A percentile compares a stretch with the other conserved stretches of the same genome.
These are phyloP conservation scores for Sporothrix brunneoviolacea DNA, from an alignment of 2,329 filamentous ascomycete species.

Conservation along the genomic window DNA sequence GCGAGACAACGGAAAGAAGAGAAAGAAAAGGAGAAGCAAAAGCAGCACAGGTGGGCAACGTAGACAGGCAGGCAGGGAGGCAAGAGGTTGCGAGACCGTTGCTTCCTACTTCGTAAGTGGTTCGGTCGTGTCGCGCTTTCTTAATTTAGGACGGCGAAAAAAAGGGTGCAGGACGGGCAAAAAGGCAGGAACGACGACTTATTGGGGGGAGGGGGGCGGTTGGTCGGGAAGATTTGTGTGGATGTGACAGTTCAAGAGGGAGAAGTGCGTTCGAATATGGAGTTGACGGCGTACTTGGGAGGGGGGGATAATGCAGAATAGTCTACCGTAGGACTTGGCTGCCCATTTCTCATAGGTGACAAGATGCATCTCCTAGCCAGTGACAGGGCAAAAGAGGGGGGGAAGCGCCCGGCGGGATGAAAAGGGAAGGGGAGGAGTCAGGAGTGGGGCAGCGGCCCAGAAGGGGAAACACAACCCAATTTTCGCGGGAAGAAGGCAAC, in stretches of 20 bases:
- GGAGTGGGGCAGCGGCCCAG: background rate
- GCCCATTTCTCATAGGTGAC: background rate
- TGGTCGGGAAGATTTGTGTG: slow-evolving; percentile 11
- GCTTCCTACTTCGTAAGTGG: background rate
- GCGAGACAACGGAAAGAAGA: background rate
- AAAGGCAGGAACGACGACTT: slow-evolving; percentile 5
- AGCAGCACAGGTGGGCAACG: background rate
- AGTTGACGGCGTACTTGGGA: background rate
- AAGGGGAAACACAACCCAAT: background rate
- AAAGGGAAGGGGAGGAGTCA: background rate
- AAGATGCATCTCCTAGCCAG: background rate
- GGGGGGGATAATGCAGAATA: background rate
- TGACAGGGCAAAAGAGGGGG: background rate
- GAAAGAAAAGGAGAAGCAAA: background rate
- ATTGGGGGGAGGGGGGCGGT: slow-evolving; percentile 11
- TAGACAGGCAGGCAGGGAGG: background rate
- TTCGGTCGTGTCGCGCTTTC: slow-evolving; percentile 8
- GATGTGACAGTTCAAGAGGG: slow-evolving; percentile 10
- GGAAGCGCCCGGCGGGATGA: slow-evolving; percentile 7
- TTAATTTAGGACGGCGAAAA: slow-evolving; percentile 6
- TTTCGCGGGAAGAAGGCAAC: background rate
- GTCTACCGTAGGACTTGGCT: too few relatives aligned
- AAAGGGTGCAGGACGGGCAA: background rate
- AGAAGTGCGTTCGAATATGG: background rate
- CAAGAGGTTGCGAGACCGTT: background rate